Evolutionary conservation across 2,329 filamentous ascomycete genomes (phyloP).

Genomic region (Pseudocercospora crystallina): DNA sequence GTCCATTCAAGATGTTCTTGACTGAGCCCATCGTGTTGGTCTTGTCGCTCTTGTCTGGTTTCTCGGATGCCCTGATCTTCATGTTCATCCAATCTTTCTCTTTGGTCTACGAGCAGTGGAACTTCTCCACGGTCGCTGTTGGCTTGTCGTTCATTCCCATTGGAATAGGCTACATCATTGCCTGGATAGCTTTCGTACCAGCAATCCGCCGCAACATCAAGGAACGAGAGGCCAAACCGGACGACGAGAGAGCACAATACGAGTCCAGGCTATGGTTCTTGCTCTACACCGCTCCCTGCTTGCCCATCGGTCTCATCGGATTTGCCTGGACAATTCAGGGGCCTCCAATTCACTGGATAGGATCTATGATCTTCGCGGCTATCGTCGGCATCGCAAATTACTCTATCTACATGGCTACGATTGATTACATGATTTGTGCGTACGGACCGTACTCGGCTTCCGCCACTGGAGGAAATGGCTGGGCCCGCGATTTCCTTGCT

Average conservation of each 20-base stretch:
- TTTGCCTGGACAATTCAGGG: constrained; percentile 72
- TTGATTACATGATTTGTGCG: constrained; percentile 75
- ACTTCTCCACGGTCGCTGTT: constrained; percentile 58
- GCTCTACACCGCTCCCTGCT: constrained; percentile 60
- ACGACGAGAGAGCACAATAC: constrained; percentile 57
- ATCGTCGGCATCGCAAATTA: constrained; percentile 71
- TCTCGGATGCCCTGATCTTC: constrained; percentile 75
- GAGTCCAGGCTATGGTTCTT: constrained; percentile 69
- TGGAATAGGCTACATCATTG: constrained; percentile 65
- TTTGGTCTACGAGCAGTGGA: constrained; percentile 69
- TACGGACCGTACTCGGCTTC: constrained; percentile 74
- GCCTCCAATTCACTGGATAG: constrained; percentile 67
- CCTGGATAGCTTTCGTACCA: constrained; percentile 62
- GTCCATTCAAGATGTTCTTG: constrained; percentile 75
- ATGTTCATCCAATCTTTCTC: constrained; percentile 75
- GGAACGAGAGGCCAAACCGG: constrained; percentile 47
- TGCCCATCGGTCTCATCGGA: constrained; percentile 69
- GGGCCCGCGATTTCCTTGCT: constrained; percentile 71
- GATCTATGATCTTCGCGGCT: constrained; percentile 64
- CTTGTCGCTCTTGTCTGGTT: constrained; percentile 70
- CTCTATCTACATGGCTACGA: constrained; percentile 64
- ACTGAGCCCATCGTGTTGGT: constrained; percentile 74
- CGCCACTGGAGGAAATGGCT: constrained; percentile 74
- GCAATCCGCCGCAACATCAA: constrained; percentile 53
- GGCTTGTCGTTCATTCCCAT: constrained; percentile 68